Base-by-base conservation (phyloP, 345 rosid genomes). In the Hevea brasiliensis region DNA sequence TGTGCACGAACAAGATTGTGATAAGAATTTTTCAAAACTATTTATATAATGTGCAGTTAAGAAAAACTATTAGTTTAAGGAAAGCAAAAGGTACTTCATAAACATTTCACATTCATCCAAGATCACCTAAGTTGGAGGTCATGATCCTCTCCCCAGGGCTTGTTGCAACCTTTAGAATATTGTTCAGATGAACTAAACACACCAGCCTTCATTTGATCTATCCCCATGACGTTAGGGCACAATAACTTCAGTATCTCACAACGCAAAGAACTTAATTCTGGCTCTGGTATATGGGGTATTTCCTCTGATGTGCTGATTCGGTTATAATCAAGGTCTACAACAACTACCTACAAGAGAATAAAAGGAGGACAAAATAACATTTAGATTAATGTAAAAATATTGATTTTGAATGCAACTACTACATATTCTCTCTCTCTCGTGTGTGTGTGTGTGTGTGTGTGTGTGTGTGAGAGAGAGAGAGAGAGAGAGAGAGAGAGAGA, bases 91-190 rank as follows among this genome's bases (percentile, higher is more conserved):
- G 65, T 66, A 54, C 70, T 72, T 74, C 70, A 80, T 65, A 63
- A 78, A 64, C 35, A 77, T 74, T 77, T 59, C 64, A 65, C 3
- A 32, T 63, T 65, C 80, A 74, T 76, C 71, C 75, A 76, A 77
- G 82, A 75, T 89, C 85, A 93, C 99, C 98, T 95, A 60, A 95
- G 89, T 83, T 89, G 96, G 80, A 93, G 83, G 76, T 95, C 98
- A 74, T 92, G 98, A 72, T 88, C 94, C 73, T 89, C 94, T 78
- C 93, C 92, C 99, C 99, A 95, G 65, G 96, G 91, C 90, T 91
- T 93, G 87, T 81, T 81, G 80, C 83, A 78, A 73, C 82, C 68
- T 79, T 81, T 89, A 62, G 83, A 67, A 81, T 69, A 75, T 51
- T 79, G 88, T 79, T 90, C 97, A 68, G 68, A 80, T 66, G 85